Conservation (phyloP, 306 rosid genomes). For the Leucaena leucocephala region DNA sequence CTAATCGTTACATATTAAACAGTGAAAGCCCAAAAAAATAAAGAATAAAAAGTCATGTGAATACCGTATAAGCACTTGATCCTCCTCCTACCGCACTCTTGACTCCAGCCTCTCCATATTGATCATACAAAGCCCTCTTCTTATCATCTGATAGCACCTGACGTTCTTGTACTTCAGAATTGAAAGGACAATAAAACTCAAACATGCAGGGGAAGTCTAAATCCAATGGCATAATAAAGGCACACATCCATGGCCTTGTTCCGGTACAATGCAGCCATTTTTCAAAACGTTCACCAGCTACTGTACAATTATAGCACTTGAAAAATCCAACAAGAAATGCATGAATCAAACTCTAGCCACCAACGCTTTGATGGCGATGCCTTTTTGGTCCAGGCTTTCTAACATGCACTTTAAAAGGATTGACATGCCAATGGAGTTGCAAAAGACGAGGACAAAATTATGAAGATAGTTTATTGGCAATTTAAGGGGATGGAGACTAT, state of each 20-base stretch:
- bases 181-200: constrained; percentile 57
- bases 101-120: constrained; percentile 95
- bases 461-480: background rate
- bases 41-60: constrained; percentile 26
- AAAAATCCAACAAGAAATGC: background rate
- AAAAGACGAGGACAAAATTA: background rate
- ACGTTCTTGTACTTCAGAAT: constrained; percentile 71
- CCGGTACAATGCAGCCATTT: background rate
- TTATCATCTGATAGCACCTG: constrained; percentile 99
- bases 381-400: background rate
- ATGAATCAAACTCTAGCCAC: background rate
- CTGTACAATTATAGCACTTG: background rate
- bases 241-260: background rate
- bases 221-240: constrained; percentile 26
- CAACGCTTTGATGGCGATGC: background rate
- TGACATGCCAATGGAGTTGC: background rate
- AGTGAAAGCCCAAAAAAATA: background rate
- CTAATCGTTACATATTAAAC: constrained; percentile 7
- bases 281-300: background rate
- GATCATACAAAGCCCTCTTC: constrained; percentile 94
- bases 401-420: background rate
- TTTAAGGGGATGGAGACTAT: background rate
- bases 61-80: constrained; percentile 88
- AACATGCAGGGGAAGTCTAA: constrained; percentile 7
- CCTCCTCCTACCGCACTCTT: constrained; percentile 87